Evolutionary conservation across 2,329 filamentous ascomycete genomes (phyloP).

Genomic region (Fusarium siculi): DNA sequence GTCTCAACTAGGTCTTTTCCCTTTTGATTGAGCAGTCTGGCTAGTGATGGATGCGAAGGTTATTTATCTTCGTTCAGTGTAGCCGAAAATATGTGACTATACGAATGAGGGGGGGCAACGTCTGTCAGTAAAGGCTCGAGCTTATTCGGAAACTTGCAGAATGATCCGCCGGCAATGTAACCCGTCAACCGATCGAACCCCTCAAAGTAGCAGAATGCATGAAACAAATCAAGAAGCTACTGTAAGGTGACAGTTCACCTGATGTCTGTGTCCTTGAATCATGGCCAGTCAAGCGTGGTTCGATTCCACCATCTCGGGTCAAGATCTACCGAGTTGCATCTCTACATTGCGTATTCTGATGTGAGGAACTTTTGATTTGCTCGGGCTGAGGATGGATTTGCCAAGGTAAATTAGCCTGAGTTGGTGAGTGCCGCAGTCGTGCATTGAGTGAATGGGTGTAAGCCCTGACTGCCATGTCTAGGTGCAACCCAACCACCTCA

Average conservation of each 20-base stretch:
- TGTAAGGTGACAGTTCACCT: conserved; percentile 12
- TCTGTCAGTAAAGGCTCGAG: neutral
- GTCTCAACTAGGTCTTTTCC: conserved; percentile 13
- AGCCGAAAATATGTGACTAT: too few species aligned
- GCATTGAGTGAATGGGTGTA: conserved; percentile 16
- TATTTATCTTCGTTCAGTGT: neutral
- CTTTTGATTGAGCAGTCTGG: neutral
- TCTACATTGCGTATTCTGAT: neutral
- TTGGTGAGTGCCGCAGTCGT: conserved; percentile 5
- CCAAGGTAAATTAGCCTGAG: conserved; percentile 24
- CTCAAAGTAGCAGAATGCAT: neutral
- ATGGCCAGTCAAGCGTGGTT: neutral
- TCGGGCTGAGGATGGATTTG: neutral
- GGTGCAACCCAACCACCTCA: conserved; percentile 3
- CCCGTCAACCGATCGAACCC: conserved; percentile 12
- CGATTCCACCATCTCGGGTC: conserved; percentile 25
- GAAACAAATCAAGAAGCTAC: neutral
- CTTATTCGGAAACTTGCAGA: neutral
- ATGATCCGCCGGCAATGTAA: conserved; percentile 17
- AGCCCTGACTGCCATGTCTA: conserved; percentile 7
- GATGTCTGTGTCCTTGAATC: neutral
- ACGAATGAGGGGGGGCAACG: neutral
- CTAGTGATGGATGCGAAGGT: neutral
- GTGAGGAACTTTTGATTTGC: neutral
- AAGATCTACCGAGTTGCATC: conserved; percentile 15